Percentiles rank a stretch among this genome's conserved stretches.
phyloP scores from a whole-genome alignment of 768 basidiomycete genomes.

The Amanita rubescens region DNA sequence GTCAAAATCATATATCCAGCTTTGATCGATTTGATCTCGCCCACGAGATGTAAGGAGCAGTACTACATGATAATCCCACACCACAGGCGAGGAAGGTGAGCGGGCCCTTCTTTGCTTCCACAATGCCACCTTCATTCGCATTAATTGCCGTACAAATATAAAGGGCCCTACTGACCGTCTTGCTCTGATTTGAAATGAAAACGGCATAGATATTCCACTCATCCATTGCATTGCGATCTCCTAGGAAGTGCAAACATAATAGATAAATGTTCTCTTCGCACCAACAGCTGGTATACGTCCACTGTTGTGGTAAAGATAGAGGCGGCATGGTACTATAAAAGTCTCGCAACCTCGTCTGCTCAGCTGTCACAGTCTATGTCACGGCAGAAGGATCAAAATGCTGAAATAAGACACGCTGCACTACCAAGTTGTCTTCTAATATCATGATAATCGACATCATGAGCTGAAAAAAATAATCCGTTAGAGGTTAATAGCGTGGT shows the following conservation, averaged over 20 bases:
- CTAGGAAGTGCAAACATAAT: constrained; percentile 38
- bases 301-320: constrained; percentile 28
- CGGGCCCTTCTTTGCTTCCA: constrained; percentile 49
- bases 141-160: neutral
- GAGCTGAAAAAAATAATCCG: constrained; percentile 48
- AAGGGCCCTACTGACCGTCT: constrained; percentile 35
- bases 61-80: constrained; percentile 77
- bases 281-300: constrained; percentile 50
- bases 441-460: constrained; percentile 97
- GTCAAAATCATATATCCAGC: constrained; percentile 70
- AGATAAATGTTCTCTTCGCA: constrained; percentile 75
- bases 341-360: neutral
- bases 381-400: constrained; percentile 16
- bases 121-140: constrained; percentile 45
- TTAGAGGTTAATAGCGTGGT: constrained; percentile 7
- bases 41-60: constrained; percentile 38
- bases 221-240: constrained; percentile 17
- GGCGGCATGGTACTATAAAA: constrained; percentile 13
- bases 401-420: constrained; percentile 54
- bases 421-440: constrained; percentile 81
- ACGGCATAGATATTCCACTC: constrained; percentile 47
- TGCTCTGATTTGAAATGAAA: constrained; percentile 58
- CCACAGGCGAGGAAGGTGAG: constrained; percentile 29
- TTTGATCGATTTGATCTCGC: constrained; percentile 2
- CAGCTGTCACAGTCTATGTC: constrained; percentile 4